A percentile compares a stretch with the other conserved stretches of the same genome.
Evolutionary conservation across 2,329 filamentous ascomycete genomes (phyloP).

Genomic region (Fusarium humuli): DNA sequence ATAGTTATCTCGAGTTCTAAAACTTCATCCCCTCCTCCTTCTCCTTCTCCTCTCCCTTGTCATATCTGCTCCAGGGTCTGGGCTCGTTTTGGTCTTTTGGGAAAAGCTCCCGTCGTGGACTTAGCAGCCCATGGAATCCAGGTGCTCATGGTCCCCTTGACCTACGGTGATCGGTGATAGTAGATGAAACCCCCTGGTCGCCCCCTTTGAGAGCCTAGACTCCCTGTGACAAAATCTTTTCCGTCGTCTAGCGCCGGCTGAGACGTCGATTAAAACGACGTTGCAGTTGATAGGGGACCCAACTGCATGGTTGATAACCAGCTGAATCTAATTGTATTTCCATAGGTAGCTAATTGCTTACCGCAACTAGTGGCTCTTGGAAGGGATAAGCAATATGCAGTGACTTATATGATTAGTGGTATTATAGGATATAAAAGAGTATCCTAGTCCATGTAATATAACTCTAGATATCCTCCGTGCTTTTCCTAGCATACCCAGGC

Average conservation of each 20-base stretch:
- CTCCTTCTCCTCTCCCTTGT: slow-evolving; percentile 1
- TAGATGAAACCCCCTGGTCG: slow-evolving; percentile 10
- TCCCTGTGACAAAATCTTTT: slow-evolving; percentile 22
- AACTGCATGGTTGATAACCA: slow-evolving; percentile 4
- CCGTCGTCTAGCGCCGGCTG: slow-evolving; percentile 31
- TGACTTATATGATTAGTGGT: slow-evolving; percentile 1
- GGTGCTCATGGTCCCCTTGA: slow-evolving; percentile 5
- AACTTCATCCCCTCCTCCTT: slow-evolving; percentile 18
- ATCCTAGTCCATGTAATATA: slow-evolving; percentile 1
- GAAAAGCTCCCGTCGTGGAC: slow-evolving; percentile 19
- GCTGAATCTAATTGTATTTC: neutral
- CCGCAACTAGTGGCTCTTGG: neutral
- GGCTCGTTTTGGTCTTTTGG: slow-evolving; percentile 6
- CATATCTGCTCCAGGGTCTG: slow-evolving; percentile 22
- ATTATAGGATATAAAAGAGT: neutral
- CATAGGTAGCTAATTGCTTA: neutral
- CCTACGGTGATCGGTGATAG: neutral
- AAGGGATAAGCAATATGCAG: neutral
- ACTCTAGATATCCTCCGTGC: neutral
- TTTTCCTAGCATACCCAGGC: neutral
- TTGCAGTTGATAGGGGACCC: slow-evolving; percentile 27
- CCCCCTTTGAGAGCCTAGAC: slow-evolving; percentile 32
- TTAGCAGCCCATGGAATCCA: neutral
- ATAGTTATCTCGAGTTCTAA: slow-evolving; percentile 28
- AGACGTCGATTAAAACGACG: slow-evolving; percentile 32